A percentile compares a stretch with the other conserved stretches of the same genome.
Conservation (phyloP, 345 rosid genomes). For the Euphorbia lathyris region DNA sequence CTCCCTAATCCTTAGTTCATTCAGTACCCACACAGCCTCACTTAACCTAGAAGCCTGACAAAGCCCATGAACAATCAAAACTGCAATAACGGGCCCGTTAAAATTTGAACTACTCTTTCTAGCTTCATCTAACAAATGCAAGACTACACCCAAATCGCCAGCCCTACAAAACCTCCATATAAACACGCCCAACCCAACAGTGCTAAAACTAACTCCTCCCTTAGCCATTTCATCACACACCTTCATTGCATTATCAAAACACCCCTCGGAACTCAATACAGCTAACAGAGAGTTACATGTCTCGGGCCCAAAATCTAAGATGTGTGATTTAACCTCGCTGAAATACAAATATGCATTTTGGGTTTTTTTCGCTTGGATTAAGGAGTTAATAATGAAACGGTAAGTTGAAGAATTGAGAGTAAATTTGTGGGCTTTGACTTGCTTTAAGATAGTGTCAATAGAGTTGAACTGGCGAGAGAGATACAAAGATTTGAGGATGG, state of each 20-base stretch:
- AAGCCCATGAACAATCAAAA: constrained; percentile 68
- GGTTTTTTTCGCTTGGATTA: constrained; percentile 41
- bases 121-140: constrained; percentile 52
- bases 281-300: constrained; percentile 74
- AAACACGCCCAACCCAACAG: constrained; percentile 71
- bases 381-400: constrained; percentile 40
- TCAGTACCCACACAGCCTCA: constrained; percentile 59
- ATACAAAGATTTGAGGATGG: constrained; percentile 68
- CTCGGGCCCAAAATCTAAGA: constrained; percentile 40
- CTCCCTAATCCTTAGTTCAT: constrained; percentile 62
- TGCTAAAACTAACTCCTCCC: constrained; percentile 43
- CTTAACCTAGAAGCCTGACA: constrained; percentile 55
- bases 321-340: constrained; percentile 34
- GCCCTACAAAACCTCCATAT: constrained; percentile 51
- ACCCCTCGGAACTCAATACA: constrained; percentile 52
- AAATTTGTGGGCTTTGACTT: constrained; percentile 45
- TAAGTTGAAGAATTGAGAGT: constrained; percentile 53
- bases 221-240: constrained; percentile 63
- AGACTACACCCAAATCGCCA: constrained; percentile 34
- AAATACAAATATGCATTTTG: constrained; percentile 62
- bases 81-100: constrained; percentile 69
- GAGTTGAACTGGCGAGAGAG: constrained; percentile 59
- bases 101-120: constrained; percentile 31
- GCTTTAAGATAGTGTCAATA: constrained; percentile 53
- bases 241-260: constrained; percentile 40